Conservation (phyloP, 148 eudicot genomes). For the Silene uniflora region DNA sequence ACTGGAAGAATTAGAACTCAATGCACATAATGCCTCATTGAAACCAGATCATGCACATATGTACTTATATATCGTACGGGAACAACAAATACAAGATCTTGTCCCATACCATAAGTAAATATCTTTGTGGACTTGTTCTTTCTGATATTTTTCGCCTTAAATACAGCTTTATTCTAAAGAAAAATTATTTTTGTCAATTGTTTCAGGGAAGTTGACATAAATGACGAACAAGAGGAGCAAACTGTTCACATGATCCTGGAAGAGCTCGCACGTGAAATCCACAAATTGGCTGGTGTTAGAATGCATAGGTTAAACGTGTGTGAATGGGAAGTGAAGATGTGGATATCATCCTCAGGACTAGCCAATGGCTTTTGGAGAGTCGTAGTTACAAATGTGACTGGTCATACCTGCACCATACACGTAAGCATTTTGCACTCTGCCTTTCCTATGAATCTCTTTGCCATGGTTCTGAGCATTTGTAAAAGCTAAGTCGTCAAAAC, state of each 20-base stretch:
- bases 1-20: conserved; percentile 97
- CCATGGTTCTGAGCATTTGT: not conserved
- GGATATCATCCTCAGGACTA: conserved; percentile 72
- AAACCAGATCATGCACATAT: conserved; percentile 93
- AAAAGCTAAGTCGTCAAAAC: not conserved
- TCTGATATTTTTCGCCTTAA: not conserved
- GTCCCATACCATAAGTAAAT: conserved; percentile 72
- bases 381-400: conserved; percentile 81
- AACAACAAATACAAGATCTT: conserved; percentile 87
- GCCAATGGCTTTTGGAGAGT: conserved; percentile 97
- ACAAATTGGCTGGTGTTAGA: conserved; percentile 69
- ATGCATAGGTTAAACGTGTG: conserved; percentile 91
- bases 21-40: conserved; percentile 73
- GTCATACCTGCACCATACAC: conserved; percentile 90
- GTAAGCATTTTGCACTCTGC: conserved; percentile 42
- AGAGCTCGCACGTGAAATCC: conserved; percentile 75
- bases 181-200: conserved; percentile 5
- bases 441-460: not conserved
- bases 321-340: conserved; percentile 97
- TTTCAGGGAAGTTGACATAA: conserved; percentile 60
- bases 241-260: conserved; percentile 55
- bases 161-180: conserved; percentile 7
- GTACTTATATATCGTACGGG: conserved; percentile 80
- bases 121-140: not conserved
- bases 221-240: conserved; percentile 57